Conservation (phyloP, 495 filamentous ascomycete genomes). For the Penicillium roqueforti region DNA sequence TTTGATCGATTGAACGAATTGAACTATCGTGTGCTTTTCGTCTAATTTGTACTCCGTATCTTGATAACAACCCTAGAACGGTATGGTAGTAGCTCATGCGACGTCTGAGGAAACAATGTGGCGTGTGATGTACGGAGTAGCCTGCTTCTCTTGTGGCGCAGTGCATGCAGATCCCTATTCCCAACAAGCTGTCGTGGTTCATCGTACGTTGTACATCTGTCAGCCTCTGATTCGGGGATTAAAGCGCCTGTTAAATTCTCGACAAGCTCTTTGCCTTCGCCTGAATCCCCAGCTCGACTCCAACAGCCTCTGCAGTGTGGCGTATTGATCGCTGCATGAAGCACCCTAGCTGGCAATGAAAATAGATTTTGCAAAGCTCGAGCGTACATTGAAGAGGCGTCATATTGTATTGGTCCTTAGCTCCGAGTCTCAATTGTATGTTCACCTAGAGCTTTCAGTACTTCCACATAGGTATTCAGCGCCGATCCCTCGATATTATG, state of each 20-base stretch:
- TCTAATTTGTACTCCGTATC: not conserved
- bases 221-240: not conserved
- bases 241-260: not conserved
- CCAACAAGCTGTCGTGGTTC: not conserved
- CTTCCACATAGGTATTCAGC: too few relatives aligned
- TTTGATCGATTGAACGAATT: not conserved
- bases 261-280: not conserved
- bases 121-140: not conserved
- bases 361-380: too few relatives aligned
- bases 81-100: not conserved
- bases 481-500: too few relatives aligned
- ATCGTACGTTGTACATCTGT: not conserved
- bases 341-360: not conserved
- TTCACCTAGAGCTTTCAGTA: too few relatives aligned
- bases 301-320: not conserved
- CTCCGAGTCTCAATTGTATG: not conserved
- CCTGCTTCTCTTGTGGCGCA: slow-evolving; percentile 1
- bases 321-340: not conserved
- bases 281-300: not conserved
- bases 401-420: not conserved
- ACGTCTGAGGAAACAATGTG: not conserved
- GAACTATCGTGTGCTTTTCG: not conserved
- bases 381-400: too few relatives aligned
- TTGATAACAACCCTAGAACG: not conserved
- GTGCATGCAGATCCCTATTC: not conserved